A percentile compares a stretch with the other conserved stretches of the same genome.
These are phyloP conservation scores for Penicillium sp. DNA, from an alignment of 2,329 filamentous ascomycete genomes.

Conservation along the genomic window DNA sequence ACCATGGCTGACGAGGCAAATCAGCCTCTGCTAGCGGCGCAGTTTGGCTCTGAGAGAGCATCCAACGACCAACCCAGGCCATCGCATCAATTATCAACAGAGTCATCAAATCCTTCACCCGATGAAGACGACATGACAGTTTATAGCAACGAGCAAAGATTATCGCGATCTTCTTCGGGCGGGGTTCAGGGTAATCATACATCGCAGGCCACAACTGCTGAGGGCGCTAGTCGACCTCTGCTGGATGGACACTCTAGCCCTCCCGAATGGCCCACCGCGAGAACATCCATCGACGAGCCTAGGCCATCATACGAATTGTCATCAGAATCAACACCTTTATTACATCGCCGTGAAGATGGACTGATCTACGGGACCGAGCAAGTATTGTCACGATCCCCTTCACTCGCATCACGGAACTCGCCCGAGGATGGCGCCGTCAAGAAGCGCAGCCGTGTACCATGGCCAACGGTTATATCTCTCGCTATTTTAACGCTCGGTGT, in stretches of 20 bases:
- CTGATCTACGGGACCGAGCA: conserved; percentile 32
- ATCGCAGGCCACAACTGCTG: conserved; percentile 29
- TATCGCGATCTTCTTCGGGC: background rate
- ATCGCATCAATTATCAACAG: conserved; percentile 1
- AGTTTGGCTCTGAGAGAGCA: conserved; percentile 7
- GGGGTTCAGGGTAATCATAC: background rate
- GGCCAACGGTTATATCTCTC: conserved; percentile 77
- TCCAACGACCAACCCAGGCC: background rate
- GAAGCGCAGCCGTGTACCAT: conserved; percentile 50
- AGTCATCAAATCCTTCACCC: conserved; percentile 9
- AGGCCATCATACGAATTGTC: conserved; percentile 34
- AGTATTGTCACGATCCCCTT: conserved; percentile 18
- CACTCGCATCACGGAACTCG: conserved; percentile 21
- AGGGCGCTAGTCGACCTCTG: conserved; percentile 33
- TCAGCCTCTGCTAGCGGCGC: conserved; percentile 30
- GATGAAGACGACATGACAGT: background rate
- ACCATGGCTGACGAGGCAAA: conserved; percentile 37
- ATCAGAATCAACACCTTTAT: conserved; percentile 45
- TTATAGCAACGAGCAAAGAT: background rate
- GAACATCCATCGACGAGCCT: conserved; percentile 16
- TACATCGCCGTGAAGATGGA: conserved; percentile 37
- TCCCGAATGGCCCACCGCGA: conserved; percentile 16
- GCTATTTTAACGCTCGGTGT: conserved; percentile 61
- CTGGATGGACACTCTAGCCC: conserved; percentile 26
- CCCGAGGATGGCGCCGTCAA: conserved; percentile 18